Evolutionary conservation across 2,329 filamentous ascomycete species (phyloP).

Genomic region (Pseudogymnoascus pannorum): DNA sequence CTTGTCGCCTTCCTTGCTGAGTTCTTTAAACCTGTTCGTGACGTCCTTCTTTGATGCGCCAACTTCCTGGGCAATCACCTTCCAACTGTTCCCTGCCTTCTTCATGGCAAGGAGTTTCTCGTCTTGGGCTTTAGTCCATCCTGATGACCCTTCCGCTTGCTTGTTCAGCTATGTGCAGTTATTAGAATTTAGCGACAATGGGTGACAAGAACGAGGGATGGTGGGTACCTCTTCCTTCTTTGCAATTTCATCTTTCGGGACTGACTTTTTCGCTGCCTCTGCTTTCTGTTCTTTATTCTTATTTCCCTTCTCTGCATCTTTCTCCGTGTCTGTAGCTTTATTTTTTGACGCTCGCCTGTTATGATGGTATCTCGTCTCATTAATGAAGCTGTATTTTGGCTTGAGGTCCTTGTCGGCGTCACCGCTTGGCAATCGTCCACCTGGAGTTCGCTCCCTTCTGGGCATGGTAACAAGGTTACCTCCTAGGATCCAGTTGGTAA

Average conservation of each 20-base stretch:
- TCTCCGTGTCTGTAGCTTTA: not conserved
- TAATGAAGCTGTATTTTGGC: not conserved
- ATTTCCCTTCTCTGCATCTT: slow-evolving; percentile 5
- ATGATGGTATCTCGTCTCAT: not conserved
- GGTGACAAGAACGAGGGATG: not conserved
- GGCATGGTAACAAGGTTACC: slow-evolving; percentile 17
- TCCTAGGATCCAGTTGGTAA: slow-evolving; percentile 26
- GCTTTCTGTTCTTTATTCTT: slow-evolving; percentile 1
- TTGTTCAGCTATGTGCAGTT: not conserved
- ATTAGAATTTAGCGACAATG: not conserved
- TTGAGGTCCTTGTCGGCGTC: not conserved
- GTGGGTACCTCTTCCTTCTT: not conserved
- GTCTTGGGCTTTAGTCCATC: slow-evolving; percentile 20
- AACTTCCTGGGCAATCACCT: slow-evolving; percentile 18
- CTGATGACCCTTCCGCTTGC: not conserved
- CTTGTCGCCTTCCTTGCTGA: slow-evolving; percentile 10
- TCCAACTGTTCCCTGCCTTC: slow-evolving; percentile 20
- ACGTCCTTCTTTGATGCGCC: slow-evolving; percentile 15
- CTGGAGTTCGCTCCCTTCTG: not conserved
- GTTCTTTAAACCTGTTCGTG: slow-evolving; percentile 15
- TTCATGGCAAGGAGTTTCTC: slow-evolving; percentile 22
- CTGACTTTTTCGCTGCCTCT: not conserved
- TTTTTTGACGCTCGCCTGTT: not conserved
- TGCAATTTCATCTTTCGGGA: slow-evolving; percentile 2
- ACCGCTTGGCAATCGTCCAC: not conserved